Evolutionary conservation across 768 basidiomycete genomes (phyloP).

Genomic region (Amylocystis lapponica): DNA sequence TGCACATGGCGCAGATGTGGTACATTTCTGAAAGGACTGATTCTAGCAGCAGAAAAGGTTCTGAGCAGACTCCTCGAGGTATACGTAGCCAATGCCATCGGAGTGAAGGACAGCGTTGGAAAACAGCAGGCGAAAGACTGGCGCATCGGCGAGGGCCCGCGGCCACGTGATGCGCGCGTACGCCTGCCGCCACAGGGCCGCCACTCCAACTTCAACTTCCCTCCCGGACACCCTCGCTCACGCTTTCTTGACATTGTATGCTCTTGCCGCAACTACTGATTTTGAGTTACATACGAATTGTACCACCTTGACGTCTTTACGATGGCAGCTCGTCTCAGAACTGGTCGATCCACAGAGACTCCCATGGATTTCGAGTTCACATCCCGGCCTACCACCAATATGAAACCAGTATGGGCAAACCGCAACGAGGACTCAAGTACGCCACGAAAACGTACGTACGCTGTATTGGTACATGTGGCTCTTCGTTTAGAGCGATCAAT

Average conservation of each 20-base stretch:
- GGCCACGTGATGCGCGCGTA: constrained; percentile 24
- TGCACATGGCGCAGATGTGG: constrained; percentile 41
- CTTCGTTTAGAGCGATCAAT: no score
- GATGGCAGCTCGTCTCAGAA: neutral
- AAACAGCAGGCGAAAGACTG: constrained; percentile 1
- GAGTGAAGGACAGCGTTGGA: neutral
- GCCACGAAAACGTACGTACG: constrained; percentile 61
- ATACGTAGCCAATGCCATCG: no score
- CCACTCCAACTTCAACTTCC: constrained; percentile 7
- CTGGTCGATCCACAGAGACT: constrained; percentile 60
- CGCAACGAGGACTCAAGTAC: constrained; percentile 41
- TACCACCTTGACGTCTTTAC: neutral
- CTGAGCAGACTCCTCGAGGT: no score
- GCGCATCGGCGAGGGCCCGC: no score
- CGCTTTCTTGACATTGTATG: no score
- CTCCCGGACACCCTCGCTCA: neutral
- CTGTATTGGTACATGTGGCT: no score
- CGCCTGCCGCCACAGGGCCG: constrained; percentile 8
- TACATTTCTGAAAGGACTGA: neutral
- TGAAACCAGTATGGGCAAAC: constrained; percentile 55
- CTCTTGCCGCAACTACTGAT: no score
- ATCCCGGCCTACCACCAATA: constrained; percentile 45
- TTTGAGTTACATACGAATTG: neutral
- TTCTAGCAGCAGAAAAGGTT: no score
- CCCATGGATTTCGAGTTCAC: constrained; percentile 92